Conservation (phyloP, 2,329 filamentous ascomycete species). For the Sclerotinia borealis region DNA sequence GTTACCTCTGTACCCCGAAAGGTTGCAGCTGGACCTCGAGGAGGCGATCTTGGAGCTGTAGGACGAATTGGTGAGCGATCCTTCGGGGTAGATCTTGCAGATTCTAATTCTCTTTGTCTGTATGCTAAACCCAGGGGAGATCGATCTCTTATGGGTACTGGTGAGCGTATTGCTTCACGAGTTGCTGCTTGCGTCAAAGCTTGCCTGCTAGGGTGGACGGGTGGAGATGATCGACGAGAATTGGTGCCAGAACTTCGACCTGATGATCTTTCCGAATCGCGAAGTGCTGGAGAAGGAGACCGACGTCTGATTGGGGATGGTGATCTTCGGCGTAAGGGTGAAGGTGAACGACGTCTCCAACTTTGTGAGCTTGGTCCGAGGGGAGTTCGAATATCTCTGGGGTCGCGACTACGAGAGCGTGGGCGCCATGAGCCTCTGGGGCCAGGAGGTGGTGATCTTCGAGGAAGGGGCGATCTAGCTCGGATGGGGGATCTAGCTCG, state of each 20-base stretch:
- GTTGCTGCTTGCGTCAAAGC: slow-evolving; percentile 35
- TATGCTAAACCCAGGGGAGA: slow-evolving; percentile 26
- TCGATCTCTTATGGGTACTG: slow-evolving; percentile 24
- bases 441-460: slow-evolving; percentile 33
- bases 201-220: slow-evolving; percentile 47
- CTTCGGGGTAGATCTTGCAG: slow-evolving; percentile 28
- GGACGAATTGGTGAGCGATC: slow-evolving; percentile 30
- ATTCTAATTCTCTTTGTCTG: slow-evolving; percentile 27
- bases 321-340: slow-evolving; percentile 38
- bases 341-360: slow-evolving; percentile 49
- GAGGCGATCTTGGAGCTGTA: slow-evolving; percentile 29
- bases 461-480: slow-evolving; percentile 29
- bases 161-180: slow-evolving; percentile 28
- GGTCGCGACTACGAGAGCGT: slow-evolving; percentile 48
- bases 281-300: slow-evolving; percentile 47
- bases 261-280: slow-evolving; percentile 43
- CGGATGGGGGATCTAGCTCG: slow-evolving; percentile 24
- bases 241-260: slow-evolving; percentile 51
- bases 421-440: slow-evolving; percentile 30
- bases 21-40: slow-evolving; percentile 30
- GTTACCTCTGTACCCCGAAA: slow-evolving; percentile 29
- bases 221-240: slow-evolving; percentile 57
- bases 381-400: slow-evolving; percentile 41
- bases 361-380: slow-evolving; percentile 40
- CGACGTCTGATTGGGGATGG: slow-evolving; percentile 21